Conservation (phyloP, 768 basidiomycete genomes). For the Hortiboletus flavorubellus region DNA sequence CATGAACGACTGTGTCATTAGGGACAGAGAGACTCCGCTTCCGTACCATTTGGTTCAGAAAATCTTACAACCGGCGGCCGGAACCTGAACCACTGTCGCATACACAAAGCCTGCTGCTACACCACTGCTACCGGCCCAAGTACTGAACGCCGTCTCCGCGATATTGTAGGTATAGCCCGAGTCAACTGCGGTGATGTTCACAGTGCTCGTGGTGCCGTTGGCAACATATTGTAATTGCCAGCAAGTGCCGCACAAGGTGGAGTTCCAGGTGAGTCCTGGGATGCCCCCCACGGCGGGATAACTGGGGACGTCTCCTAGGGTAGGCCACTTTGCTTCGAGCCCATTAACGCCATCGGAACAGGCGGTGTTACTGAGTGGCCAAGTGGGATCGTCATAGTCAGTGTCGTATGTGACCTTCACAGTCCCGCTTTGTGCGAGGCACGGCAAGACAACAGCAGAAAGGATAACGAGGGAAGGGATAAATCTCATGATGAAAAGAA, state of each 20-base stretch:
- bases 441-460: not conserved
- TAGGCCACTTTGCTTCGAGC: constrained; percentile 31
- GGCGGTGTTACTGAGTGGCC: constrained; percentile 23
- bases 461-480: not conserved
- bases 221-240: constrained; percentile 31
- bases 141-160: not conserved
- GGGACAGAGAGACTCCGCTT: not conserved
- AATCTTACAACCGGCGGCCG: not conserved
- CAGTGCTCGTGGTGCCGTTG: not conserved
- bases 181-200: not conserved
- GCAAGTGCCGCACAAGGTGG: constrained; percentile 53
- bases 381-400: not conserved
- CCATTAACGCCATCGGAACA: constrained; percentile 18
- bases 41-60: not conserved
- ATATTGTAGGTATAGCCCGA: not conserved
- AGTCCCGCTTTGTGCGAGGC: not conserved
- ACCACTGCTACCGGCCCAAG: not conserved
- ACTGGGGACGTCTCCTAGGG: constrained; percentile 32
- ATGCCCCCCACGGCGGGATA: constrained; percentile 35
- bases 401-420: not conserved
- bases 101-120: not conserved
- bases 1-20: not conserved
- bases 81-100: not conserved
- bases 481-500: not conserved
- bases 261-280: constrained; percentile 39